Evolutionary conservation across 2,329 filamentous ascomycete genomes (phyloP).

Genomic region (Biscogniauxia marginata): DNA sequence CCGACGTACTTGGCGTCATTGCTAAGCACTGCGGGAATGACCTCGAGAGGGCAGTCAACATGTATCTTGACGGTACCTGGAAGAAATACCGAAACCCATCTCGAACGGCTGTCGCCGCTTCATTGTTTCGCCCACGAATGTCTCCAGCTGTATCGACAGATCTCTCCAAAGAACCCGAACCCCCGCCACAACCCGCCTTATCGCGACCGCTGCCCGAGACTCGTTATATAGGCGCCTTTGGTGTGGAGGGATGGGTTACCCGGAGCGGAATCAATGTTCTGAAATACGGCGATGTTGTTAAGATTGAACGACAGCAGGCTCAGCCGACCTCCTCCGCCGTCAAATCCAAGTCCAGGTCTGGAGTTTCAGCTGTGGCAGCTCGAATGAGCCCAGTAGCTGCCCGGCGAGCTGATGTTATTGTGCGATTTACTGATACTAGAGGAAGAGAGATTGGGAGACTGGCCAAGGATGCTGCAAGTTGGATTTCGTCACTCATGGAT

Average conservation of each 20-base stretch:
- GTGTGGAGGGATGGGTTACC: slow-evolving; percentile 88
- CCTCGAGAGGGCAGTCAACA: slow-evolving; percentile 63
- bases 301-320: slow-evolving; percentile 81
- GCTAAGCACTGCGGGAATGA: slow-evolving; percentile 55
- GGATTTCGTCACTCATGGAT: slow-evolving; percentile 90
- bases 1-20: slow-evolving; percentile 49
- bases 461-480: slow-evolving; percentile 81
- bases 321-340: slow-evolving; percentile 51
- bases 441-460: slow-evolving; percentile 85
- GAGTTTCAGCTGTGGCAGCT: slow-evolving; percentile 31
- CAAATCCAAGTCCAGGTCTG: slow-evolving; percentile 40
- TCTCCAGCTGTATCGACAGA: slow-evolving; percentile 8
- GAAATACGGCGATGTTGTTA: slow-evolving; percentile 78
- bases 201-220: slow-evolving; percentile 35
- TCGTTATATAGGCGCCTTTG: slow-evolving; percentile 88
- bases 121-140: slow-evolving; percentile 8
- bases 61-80: slow-evolving; percentile 70
- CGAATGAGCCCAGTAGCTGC: slow-evolving; percentile 51
- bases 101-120: slow-evolving; percentile 14
- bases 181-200: slow-evolving; percentile 10
- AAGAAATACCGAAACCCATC: slow-evolving; percentile 45
- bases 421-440: slow-evolving; percentile 78
- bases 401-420: slow-evolving; percentile 78
- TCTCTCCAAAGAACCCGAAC: slow-evolving; percentile 11
- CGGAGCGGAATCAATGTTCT: slow-evolving; percentile 74